Conservation (phyloP, 2,329 filamentous ascomycete genomes). For the Boeremia exigua region DNA sequence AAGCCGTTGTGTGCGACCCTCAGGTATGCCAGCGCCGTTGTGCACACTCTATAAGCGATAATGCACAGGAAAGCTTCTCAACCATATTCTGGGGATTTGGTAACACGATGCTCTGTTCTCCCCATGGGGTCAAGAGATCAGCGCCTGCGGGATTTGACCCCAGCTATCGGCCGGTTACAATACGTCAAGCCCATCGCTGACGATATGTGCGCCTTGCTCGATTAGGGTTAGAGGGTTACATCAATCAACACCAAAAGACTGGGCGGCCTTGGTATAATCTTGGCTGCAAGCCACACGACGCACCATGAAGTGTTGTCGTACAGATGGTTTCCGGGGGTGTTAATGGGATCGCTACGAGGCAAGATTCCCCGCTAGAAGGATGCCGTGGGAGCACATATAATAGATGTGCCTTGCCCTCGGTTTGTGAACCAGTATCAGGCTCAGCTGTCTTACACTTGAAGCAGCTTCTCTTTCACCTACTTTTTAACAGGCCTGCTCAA, state of each 20-base stretch:
- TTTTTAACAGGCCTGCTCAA: conserved; percentile 6
- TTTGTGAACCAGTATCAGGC: conserved; percentile 21
- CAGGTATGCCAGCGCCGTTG: background rate
- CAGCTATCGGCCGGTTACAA: conserved; percentile 12
- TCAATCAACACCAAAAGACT: conserved; percentile 29
- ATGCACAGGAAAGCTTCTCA: background rate
- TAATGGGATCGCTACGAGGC: conserved; percentile 23
- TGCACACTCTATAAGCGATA: background rate
- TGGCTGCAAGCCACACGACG: conserved; percentile 35
- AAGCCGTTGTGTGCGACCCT: conserved; percentile 2
- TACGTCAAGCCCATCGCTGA: conserved; percentile 25
- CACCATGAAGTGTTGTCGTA: conserved; percentile 25
- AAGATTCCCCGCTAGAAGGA: conserved; percentile 13
- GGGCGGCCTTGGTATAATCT: conserved; percentile 39
- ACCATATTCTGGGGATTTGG: background rate
- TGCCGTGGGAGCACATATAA: conserved; percentile 27
- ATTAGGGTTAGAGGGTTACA: conserved; percentile 30
- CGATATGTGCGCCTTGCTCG: conserved; percentile 39
- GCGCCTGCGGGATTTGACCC: conserved; percentile 18
- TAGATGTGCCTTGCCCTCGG: conserved; percentile 16
- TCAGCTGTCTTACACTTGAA: conserved; percentile 20
- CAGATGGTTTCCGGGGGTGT: conserved; percentile 26
- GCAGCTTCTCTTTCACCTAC: conserved; percentile 15
- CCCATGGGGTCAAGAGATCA: conserved; percentile 38
- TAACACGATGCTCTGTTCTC: conserved; percentile 10